These are phyloP conservation scores for Styphnolobium japonicum DNA, from an alignment of 306 rosid species.

Conservation along the genomic window DNA sequence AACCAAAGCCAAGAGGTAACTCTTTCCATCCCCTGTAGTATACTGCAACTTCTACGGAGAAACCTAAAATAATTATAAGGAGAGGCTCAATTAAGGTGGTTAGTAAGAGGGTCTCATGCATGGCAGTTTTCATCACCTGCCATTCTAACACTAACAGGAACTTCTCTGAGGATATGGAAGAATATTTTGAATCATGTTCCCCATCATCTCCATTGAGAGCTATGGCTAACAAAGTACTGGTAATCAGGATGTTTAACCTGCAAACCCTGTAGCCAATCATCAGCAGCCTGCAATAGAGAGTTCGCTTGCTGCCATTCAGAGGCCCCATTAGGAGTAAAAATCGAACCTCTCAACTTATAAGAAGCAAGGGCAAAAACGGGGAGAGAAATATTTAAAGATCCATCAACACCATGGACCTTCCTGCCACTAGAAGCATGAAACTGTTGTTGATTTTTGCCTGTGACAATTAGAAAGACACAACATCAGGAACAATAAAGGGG, in stretches of 20 bases:
- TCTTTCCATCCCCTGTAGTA: not conserved
- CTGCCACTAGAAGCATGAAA: conserved; percentile 37
- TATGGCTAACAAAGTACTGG: conserved; percentile 36
- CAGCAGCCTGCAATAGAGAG: conserved; percentile 45
- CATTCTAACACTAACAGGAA: not conserved
- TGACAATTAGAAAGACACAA: not conserved
- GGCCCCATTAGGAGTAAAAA: conserved; percentile 39
- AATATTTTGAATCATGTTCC: not conserved
- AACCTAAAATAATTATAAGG: conserved; percentile 8
- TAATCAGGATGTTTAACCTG: conserved; percentile 53
- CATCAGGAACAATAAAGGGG: not conserved
- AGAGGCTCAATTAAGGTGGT: conserved; percentile 24
- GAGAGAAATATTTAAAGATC: conserved; percentile 32
- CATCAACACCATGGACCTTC: conserved; percentile 27
- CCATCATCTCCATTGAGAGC: conserved; percentile 34
- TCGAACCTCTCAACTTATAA: conserved; percentile 57
- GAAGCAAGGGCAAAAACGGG: conserved; percentile 60
- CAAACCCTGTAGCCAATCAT: conserved; percentile 45
- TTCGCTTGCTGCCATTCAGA: conserved; percentile 41
- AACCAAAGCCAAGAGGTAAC: not conserved
- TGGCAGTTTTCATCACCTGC: conserved; percentile 3
- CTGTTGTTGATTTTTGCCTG: conserved; percentile 32
- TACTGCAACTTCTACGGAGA: conserved; percentile 19
- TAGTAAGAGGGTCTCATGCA: conserved; percentile 19
- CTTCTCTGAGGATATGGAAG: not conserved